phyloP scores from a whole-genome alignment of 345 rosid genomes.

The Hypericum androsaemum region DNA sequence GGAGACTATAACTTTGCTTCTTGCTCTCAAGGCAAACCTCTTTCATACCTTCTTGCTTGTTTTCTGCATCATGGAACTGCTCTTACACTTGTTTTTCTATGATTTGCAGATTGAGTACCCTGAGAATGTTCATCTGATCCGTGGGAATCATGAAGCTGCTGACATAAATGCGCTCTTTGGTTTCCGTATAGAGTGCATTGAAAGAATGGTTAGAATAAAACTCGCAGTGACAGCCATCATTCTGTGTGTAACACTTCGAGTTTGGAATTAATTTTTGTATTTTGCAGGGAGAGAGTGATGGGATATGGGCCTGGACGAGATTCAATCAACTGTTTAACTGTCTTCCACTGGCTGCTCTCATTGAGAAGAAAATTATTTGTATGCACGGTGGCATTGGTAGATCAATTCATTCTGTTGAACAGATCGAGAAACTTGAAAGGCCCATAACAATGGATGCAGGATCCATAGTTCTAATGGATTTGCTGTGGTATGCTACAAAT shows the following conservation, averaged over 20 bases:
- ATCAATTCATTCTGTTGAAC: constrained; percentile 84
- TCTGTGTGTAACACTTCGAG: constrained; percentile 2
- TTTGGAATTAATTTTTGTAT: constrained; percentile 1
- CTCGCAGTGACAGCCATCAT: background rate
- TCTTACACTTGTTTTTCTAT: constrained; percentile 13
- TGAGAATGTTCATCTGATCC: constrained; percentile 83
- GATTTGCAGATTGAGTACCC: constrained; percentile 80
- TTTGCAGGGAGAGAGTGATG: constrained; percentile 87
- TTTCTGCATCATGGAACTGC: background rate
- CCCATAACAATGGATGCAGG: constrained; percentile 97
- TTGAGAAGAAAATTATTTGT: constrained; percentile 92
- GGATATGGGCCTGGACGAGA: constrained; percentile 98
- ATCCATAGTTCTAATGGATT: constrained; percentile 82
- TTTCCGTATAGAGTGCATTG: constrained; percentile 91
- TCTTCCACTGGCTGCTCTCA: constrained; percentile 95
- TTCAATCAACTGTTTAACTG: constrained; percentile 86
- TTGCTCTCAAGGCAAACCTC: constrained; percentile 82
- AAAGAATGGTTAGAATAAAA: constrained; percentile 67
- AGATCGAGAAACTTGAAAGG: constrained; percentile 88
- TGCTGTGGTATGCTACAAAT: constrained; percentile 52
- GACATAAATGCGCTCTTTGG: constrained; percentile 98
- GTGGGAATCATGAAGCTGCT: constrained; percentile 98
- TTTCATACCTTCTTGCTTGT: constrained; percentile 5
- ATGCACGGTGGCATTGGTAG: constrained; percentile 99
- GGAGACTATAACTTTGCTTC: constrained; percentile 92